Evolutionary conservation across 148 eudicot species (phyloP), one percentile per base, ranked within the genome.

Genomic region (Vaccinium corymbosum): DNA sequence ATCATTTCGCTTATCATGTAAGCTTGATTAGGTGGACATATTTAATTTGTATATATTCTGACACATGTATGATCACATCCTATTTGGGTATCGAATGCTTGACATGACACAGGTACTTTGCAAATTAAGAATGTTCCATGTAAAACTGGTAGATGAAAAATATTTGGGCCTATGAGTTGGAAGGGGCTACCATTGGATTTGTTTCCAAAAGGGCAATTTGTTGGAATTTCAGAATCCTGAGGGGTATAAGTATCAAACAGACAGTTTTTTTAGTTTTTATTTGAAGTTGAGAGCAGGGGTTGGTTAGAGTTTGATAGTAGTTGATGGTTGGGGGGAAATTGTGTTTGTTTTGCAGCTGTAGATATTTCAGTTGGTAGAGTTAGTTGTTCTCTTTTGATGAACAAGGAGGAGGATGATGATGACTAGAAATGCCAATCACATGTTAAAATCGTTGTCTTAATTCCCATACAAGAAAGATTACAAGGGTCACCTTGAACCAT

Each of bases 301-400:
- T 3, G 27, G 78, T 73, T 46, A 20, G 27, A 46, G 52, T 7
- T 74, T 46, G 78, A 42, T 19, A 4, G 46, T 42, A 42, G 46
- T 42, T 42, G 46, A 42, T 42, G 46, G 46, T 57, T 72, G 49
- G 22, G 15, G 53, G 78, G 50, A 8, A 74, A 74, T 46, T 19
- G 52, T 52, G 15, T 38, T 42, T 76, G 79, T 49, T 76, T 48
- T 27, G 32, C 27, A 9, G 79, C 17, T 48, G 29, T 20, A 66
- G 25, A 22, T 66, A 66, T 10, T 66, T 25, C 68, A 8, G 35
- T 32, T 66, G 35, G 72, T 22, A 76, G 56, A 75, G 53, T 48
- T 46, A 9, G 48, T 75, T 48, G 53, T 75, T 75, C n/a, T 2
- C 78, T 75, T 75, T 75, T 75, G 53, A 75, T 75, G 53, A 48